Base-by-base conservation (phyloP, 2,329 filamentous ascomycete species). In the Pseudocercospora macadamiae region DNA sequence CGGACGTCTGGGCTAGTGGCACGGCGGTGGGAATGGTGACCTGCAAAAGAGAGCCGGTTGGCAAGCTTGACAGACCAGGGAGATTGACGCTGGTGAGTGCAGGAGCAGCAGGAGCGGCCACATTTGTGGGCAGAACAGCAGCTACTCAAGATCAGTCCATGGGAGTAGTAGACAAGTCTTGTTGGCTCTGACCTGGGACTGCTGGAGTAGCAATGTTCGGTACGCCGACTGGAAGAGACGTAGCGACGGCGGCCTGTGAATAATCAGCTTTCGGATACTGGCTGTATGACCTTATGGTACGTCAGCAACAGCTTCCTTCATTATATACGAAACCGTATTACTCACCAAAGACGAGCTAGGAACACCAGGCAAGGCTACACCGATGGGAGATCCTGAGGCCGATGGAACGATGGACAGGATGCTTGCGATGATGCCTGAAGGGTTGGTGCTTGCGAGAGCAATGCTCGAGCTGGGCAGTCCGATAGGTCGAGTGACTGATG, bases 1-100 rank as follows among this genome's bases (percentile, higher is more conserved):
- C 14, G 12, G 47, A 47, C 14, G 54, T 54, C 39, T 54, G 54
- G 12, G 57, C 57, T 4, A 60, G 48, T 1, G 57, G 57, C 4
- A 60, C 54, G 3, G 49, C 44, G n/a, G 53, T 48, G 32, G 23
- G 14, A 19, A 44, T 26, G 8, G 49, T 56, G 37, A 60, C 21
- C 18, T 34, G 16, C 4, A 60, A 25, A 32, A 53, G 21, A 3
- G 30, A 30, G 14, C 54, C 57, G 4, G 57, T 60, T 8, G 57
- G 57, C 16, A 60, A 18, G 32, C 52, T 48, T 16, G 42, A 47
- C 8, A 59, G 36, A 26, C 49, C 49, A 3, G 57, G 52, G 3
- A 59, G 45, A 4, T 25, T 28, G 12, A 21, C 10, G 10, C 21
- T 23, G 1, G 21, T n/a, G 19, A 47, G 14, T 3, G 19, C 42